phyloP scores from a whole-genome alignment of 352 stramenopile species.

The Phytophthora europaea region DNA sequence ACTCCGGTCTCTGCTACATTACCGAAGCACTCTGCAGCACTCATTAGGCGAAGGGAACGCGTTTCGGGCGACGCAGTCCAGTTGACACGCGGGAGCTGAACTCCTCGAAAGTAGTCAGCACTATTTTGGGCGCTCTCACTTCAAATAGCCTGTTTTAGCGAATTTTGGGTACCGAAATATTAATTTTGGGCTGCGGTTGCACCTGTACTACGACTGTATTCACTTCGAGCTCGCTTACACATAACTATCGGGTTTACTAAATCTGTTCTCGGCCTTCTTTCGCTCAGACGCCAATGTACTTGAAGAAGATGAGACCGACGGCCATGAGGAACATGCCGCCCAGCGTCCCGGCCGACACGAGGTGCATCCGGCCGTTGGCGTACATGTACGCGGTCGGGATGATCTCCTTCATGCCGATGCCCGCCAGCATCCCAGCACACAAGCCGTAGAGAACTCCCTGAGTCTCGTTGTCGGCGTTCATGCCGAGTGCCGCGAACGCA shows the following conservation, averaged over 20 bases:
- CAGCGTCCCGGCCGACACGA: constrained; percentile 88
- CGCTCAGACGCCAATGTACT: constrained; percentile 58
- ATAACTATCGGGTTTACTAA: constrained; percentile 23
- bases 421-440: constrained; percentile 94
- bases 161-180: neutral
- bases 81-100: constrained; percentile 20
- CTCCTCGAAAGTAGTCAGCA: constrained; percentile 1
- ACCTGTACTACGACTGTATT: constrained; percentile 14
- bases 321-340: constrained; percentile 92
- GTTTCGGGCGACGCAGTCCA: constrained; percentile 1
- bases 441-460: constrained; percentile 95
- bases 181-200: constrained; percentile 1
- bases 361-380: constrained; percentile 82
- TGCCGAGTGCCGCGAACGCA: constrained; percentile 88
- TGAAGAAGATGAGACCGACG: constrained; percentile 90
- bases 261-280: constrained; percentile 3
- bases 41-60: constrained; percentile 8
- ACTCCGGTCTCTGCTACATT: neutral
- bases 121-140: neutral
- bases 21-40: neutral
- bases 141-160: neutral
- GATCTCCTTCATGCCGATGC: constrained; percentile 93
- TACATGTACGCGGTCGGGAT: constrained; percentile 94
- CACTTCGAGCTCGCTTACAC: constrained; percentile 21
- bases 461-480: constrained; percentile 66